A percentile compares a stretch with the other conserved stretches of the same genome.
Evolutionary conservation across 1,284 basidiomycete species (phyloP).

Genomic region (Ceratobasidium sp.): DNA sequence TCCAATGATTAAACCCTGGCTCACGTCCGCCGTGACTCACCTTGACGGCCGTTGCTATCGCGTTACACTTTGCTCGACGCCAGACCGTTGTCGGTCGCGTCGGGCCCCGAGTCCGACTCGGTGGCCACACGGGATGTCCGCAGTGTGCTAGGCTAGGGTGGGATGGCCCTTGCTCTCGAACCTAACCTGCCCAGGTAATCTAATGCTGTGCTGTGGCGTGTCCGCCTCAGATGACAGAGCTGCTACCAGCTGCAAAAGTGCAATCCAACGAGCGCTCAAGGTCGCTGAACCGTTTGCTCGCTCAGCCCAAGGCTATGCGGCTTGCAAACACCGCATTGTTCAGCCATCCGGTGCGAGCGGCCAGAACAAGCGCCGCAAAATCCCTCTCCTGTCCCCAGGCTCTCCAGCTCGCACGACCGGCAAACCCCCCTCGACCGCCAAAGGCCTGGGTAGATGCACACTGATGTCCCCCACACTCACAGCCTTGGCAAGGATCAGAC

Average conservation of each 20-base stretch:
- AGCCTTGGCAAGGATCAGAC: slow-evolving; percentile 24
- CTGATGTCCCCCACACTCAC: slow-evolving; percentile 18
- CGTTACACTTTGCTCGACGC: not conserved
- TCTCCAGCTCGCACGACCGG: slow-evolving; percentile 9
- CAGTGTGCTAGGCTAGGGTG: not conserved
- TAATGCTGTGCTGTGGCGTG: slow-evolving; percentile 43
- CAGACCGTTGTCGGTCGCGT: not conserved
- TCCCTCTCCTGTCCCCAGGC: slow-evolving; percentile 3
- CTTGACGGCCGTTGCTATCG: slow-evolving; percentile 7
- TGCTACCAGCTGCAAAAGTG: not conserved
- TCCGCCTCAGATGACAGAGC: not conserved
- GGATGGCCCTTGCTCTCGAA: not conserved
- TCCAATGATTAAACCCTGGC: not conserved
- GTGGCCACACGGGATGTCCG: not conserved
- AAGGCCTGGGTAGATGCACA: not conserved
- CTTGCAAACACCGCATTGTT: not conserved
- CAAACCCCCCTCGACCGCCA: slow-evolving; percentile 1
- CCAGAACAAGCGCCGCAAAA: slow-evolving; percentile 13
- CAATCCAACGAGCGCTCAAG: not conserved
- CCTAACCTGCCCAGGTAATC: not conserved
- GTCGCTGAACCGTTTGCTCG: not conserved
- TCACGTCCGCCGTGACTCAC: not conserved
- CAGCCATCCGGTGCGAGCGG: not conserved
- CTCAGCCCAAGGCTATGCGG: not conserved
- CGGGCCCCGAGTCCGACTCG: not conserved